phyloP scores from a whole-genome alignment of 2,329 filamentous ascomycete species.

The Diaporthe longicolla region DNA sequence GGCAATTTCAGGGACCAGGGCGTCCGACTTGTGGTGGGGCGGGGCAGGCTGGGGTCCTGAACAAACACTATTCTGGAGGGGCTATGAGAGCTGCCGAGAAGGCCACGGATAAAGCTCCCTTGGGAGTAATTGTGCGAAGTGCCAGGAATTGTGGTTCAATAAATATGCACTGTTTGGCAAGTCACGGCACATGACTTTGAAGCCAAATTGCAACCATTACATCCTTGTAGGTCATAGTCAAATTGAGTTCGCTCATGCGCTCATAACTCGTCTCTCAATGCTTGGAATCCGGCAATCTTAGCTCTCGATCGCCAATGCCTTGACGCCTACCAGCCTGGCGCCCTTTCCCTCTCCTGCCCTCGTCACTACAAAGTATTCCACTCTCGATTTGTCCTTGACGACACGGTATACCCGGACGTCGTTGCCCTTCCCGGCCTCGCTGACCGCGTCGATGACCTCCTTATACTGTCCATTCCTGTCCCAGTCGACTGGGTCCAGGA shows the following conservation, averaged over 20 bases:
- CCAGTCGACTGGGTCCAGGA: conserved; percentile 79
- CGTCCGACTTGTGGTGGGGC: not conserved
- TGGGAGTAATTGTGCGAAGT: no score
- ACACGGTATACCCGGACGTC: conserved; percentile 84
- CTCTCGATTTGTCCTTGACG: conserved; percentile 71
- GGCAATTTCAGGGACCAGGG: conserved; percentile 18
- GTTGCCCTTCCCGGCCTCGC: conserved; percentile 71
- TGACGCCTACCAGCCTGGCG: conserved; percentile 80
- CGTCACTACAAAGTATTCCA: conserved; percentile 85
- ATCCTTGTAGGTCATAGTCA: not conserved
- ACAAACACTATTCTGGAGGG: not conserved
- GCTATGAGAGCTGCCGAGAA: not conserved
- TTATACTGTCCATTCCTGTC: conserved; percentile 80
- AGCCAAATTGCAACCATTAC: no score
- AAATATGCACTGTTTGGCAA: not conserved
- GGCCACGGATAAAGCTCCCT: not conserved
- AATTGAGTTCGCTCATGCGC: not conserved
- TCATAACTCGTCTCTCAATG: conserved; percentile 9
- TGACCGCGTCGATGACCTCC: conserved; percentile 77
- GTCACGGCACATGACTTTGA: no score
- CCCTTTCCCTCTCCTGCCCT: conserved; percentile 69
- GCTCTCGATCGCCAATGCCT: conserved; percentile 83
- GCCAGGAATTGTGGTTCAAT: not conserved
- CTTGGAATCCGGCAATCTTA: conserved; percentile 50
- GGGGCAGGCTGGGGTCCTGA: conserved; percentile 5